These are phyloP conservation scores for Gypsophila paniculata DNA, from an alignment of 179 eudicot genomes.

Conservation along the genomic window DNA sequence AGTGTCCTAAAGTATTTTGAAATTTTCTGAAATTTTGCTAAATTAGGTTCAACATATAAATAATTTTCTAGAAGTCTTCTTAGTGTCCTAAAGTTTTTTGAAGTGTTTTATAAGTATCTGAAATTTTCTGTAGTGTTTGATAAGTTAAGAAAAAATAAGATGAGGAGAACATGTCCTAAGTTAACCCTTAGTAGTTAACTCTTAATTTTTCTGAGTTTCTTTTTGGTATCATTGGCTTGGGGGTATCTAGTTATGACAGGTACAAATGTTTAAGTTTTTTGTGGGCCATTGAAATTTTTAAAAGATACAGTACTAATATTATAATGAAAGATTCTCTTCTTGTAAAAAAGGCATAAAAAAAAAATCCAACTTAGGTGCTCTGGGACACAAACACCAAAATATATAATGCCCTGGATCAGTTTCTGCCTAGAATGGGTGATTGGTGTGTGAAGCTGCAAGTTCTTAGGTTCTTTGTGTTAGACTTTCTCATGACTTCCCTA, in stretches of 20 bases:
- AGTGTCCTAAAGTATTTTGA: no score
- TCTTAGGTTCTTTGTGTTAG: neutral
- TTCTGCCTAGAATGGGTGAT: neutral
- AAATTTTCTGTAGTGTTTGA: no score
- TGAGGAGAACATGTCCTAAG: no score
- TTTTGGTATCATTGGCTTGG: neutral
- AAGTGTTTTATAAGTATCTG: no score
- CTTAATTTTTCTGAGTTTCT: no score
- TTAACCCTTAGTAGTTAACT: no score
- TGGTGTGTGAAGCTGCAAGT: constrained; percentile 7
- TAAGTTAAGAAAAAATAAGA: no score
- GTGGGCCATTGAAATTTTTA: neutral
- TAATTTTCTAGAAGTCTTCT: no score
- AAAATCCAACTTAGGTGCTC: neutral
- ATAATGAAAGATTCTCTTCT: neutral
- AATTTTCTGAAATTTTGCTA: no score
- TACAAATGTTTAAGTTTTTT: neutral
- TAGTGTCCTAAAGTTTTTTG: no score
- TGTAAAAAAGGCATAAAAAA: neutral
- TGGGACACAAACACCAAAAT: neutral
- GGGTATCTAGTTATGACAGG: neutral
- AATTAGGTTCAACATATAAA: no score
- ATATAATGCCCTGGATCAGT: constrained; percentile 1
- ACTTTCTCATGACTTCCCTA: neutral
- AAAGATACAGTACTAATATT: neutral